A percentile compares a stretch with the other conserved stretches of the same genome.
Evolutionary conservation across 2,329 filamentous ascomycete genomes (phyloP).

Genomic region (Apiospora saccharicola): DNA sequence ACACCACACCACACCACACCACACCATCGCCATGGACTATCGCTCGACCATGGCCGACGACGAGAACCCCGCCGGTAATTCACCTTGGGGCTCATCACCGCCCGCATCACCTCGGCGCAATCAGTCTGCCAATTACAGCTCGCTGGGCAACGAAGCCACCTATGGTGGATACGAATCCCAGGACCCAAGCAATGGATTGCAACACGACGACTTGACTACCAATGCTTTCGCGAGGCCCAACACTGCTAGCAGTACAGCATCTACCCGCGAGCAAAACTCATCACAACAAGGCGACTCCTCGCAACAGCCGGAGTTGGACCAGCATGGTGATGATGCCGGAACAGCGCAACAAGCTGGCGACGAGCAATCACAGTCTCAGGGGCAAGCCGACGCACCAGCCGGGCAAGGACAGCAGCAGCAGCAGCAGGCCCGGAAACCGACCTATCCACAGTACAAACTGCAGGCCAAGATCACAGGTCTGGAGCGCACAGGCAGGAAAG

Average conservation of each 20-base stretch:
- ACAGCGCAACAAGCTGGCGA: constrained; percentile 32
- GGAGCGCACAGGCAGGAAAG: constrained; percentile 93
- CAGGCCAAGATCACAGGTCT: constrained; percentile 95
- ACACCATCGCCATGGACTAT: constrained; percentile 60
- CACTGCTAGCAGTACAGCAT: constrained; percentile 55
- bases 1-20: constrained; percentile 4
- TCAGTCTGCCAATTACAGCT: constrained; percentile 50
- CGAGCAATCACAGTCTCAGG: constrained; percentile 37
- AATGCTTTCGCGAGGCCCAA: constrained; percentile 53
- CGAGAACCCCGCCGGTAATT: constrained; percentile 60
- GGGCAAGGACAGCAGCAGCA: constrained; percentile 39
- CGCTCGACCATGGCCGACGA: constrained; percentile 62
- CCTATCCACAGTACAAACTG: constrained; percentile 79
- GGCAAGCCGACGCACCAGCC: constrained; percentile 32
- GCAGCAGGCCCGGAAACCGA: constrained; percentile 62
- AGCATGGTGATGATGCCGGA: neutral
- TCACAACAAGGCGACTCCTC: constrained; percentile 41
- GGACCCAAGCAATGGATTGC: constrained; percentile 53
- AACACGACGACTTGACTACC: constrained; percentile 45
- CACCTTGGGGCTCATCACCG: constrained; percentile 65
- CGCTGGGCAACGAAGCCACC: constrained; percentile 47
- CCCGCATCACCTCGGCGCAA: constrained; percentile 57
- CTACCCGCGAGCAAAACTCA: constrained; percentile 49
- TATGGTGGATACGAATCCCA: constrained; percentile 53
- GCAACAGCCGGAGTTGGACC: constrained; percentile 39